Evolutionary conservation across 495 filamentous ascomycete genomes (phyloP), one percentile per base, ranked within the genome.

Genomic region (Neurospora sp.): DNA sequence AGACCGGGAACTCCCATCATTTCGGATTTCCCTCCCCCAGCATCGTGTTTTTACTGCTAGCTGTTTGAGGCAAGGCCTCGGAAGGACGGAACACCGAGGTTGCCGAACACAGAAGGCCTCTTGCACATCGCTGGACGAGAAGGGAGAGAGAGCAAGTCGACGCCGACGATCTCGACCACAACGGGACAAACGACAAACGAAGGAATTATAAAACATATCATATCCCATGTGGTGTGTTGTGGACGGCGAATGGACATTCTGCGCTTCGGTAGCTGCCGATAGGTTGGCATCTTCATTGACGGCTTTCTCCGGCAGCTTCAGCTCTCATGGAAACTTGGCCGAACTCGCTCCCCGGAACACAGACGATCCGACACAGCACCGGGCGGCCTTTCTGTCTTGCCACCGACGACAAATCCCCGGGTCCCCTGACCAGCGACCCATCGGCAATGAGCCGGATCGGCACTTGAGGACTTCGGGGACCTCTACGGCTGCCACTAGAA

Each of bases 401-500:
- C 22, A 12, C 20, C 20, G 48, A 31, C 48, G 53, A 61, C 45
- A 22, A 12, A 53, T 53, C 45, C 45, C 20, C 20, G 45, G 3
- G 45, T 53, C 45, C n/a, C 44, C 45, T 27, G 22, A 22, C 45
- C 45, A 53, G 45, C 45, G n/a, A 53, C n/a, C 45, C 20, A 53
- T 53, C 3, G 35, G 35, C 35, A 37, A 37, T 37, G 35, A 37
- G 35, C 35, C 35, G 35, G 35, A 37, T 37, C 35, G 20, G 20
- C 27, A 35, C 53, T 35, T 61, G 53, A 16, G 27, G 22, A 8
- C 53, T 61, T 59, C 20, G 27, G 35, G 53, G 53, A 61, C 53
- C 53, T 61, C 27, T 61, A 61, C 53, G 53, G 53, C 53, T 35
- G 27, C 53, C 53, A 35, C 53, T 98, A 69, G 92, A 92, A 71